These are phyloP conservation scores for Globisporangium uncinulatum DNA, from an alignment of 352 stramenopile species.

Conservation along the genomic window DNA sequence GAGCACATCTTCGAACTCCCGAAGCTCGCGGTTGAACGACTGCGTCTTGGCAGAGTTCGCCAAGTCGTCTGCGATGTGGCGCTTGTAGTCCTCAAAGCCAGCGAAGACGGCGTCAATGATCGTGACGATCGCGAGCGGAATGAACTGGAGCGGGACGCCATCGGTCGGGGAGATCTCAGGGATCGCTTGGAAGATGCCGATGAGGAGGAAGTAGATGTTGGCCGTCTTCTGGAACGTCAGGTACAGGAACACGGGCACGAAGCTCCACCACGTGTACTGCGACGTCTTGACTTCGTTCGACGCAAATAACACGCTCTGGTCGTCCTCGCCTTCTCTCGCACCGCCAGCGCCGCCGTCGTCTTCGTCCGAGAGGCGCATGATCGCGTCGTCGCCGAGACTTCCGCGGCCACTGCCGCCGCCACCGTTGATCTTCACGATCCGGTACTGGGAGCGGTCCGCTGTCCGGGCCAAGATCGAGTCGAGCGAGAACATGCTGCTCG, in stretches of 20 bases:
- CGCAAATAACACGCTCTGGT: conserved; percentile 39
- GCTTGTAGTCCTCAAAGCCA: conserved; percentile 81
- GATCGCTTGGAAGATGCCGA: conserved; percentile 88
- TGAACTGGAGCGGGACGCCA: conserved; percentile 77
- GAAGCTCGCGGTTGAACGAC: conserved; percentile 69
- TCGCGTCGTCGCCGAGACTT: conserved; percentile 5
- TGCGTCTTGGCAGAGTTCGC: conserved; percentile 64
- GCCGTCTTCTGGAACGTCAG: conserved; percentile 85
- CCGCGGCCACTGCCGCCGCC: conserved; percentile 7
- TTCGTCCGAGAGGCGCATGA: conserved; percentile 9
- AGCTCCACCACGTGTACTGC: conserved; percentile 88
- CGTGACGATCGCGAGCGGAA: conserved; percentile 76
- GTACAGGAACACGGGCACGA: conserved; percentile 84
- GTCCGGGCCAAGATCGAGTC: conserved; percentile 30
- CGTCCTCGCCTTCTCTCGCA: background rate
- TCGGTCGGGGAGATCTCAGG: conserved; percentile 74
- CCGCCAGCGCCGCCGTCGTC: conserved; percentile 5
- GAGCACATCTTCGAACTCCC: conserved; percentile 80
- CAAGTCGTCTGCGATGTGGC: conserved; percentile 67
- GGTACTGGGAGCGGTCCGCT: conserved; percentile 41
- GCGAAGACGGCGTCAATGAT: conserved; percentile 82
- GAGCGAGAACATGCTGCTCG: conserved; percentile 55
- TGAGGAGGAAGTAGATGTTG: conserved; percentile 86
- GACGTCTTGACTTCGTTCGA: conserved; percentile 83
- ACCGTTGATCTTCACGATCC: conserved; percentile 71